Evolutionary conservation across 441 rosid genomes (phyloP).

Genomic region (Populus tomentosa): DNA sequence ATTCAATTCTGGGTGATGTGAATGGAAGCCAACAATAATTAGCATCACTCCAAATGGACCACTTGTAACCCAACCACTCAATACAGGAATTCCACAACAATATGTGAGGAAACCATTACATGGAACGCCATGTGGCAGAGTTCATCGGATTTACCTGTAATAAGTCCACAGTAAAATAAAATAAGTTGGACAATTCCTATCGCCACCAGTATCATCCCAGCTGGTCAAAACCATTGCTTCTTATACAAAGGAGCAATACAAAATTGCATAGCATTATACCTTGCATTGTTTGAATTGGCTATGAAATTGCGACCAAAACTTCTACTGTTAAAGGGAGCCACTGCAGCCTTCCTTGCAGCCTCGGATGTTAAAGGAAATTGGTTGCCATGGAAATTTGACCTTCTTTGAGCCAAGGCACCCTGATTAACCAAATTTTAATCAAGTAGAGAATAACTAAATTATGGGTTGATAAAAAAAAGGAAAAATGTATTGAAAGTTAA

Average conservation of each 20-base stretch:
- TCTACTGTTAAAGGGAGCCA: constrained; percentile 44
- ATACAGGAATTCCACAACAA: constrained; percentile 19
- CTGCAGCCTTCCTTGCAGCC: constrained; percentile 55
- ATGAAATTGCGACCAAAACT: constrained; percentile 43
- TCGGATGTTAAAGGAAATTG: constrained; percentile 61
- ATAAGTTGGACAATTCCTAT: constrained; percentile 1
- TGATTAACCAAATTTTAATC: constrained; percentile 20
- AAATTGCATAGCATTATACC: constrained; percentile 34
- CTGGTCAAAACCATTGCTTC: constrained; percentile 1
- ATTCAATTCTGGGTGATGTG: constrained; percentile 14
- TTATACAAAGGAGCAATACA: neutral
- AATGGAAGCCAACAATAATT: constrained; percentile 13
- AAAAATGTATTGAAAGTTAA: neutral
- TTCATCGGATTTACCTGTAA: constrained; percentile 51
- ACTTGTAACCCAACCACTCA: constrained; percentile 24
- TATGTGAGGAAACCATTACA: constrained; percentile 27
- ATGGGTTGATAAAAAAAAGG: neutral
- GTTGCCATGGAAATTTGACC: constrained; percentile 62
- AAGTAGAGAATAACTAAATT: neutral
- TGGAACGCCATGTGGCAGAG: constrained; percentile 32
- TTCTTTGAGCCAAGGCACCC: constrained; percentile 77
- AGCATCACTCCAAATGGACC: constrained; percentile 21
- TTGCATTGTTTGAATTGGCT: constrained; percentile 52
- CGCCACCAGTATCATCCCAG: neutral
- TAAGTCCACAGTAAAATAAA: constrained; percentile 7